Evolutionary conservation across 2,329 filamentous ascomycete species (phyloP), one percentile per base, ranked within the genome.

Genomic region (Teratosphaeria destructans): DNA sequence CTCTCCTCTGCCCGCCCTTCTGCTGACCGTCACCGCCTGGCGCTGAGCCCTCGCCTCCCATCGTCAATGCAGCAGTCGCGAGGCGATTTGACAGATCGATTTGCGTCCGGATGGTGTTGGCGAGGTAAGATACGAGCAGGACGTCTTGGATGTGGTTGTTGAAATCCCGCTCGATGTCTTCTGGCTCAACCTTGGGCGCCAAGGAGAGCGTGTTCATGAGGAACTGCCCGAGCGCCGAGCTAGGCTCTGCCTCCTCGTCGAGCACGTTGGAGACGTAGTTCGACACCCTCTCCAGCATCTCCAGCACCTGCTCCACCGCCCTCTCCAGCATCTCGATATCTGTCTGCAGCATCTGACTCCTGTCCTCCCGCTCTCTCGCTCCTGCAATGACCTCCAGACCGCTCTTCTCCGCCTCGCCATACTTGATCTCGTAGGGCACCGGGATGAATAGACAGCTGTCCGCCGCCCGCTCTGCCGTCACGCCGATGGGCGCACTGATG

Each of bases 71-170:
- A 8, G 79, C 79, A 10, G 78, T 94, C 58, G 93, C 93, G 71
- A 99, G 81, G 65, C 93, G 85, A 82, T 97, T 95, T 65, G 92
- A 95, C 61, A 99, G 85, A 72, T 97, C 94, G 79, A 99, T 96
- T 81, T 99, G 94, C 68, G 93, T 97, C 76, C 93, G 90, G 78
- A 97, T 96, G 66, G 91, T 96, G 82, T 97, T 99, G 75, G 94
- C 91, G 65, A 99, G 84, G 81, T 99, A 99, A 67, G 91, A 95
- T 70, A 99, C 92, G 76, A 97, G 92, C 66, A 99, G 86, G 62
- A 99, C 92, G 75, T 99, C 94, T 80, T 99, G 94, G 76, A 99
- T 91, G 80, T 99, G 94, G 81, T 95, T 96, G 85, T 99, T 99
- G 85, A 99, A 99, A 81, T 97, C 92, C 73, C 88, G 84, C 82